These are phyloP conservation scores for Urochloa ruziziensis DNA, from an alignment of 176 grass and related monocot species.

Conservation along the genomic window DNA sequence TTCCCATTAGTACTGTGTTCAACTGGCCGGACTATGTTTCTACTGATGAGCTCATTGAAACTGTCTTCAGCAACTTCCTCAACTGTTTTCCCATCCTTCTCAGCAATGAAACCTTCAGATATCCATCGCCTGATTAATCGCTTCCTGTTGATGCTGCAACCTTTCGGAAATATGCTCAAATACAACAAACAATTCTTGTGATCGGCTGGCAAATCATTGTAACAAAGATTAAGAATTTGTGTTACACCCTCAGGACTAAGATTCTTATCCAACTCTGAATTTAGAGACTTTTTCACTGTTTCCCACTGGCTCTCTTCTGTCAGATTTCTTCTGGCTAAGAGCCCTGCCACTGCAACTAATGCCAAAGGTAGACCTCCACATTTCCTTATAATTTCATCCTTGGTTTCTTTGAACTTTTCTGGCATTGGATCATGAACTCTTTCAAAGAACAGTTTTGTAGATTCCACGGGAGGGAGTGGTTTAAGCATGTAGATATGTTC, in stretches of 20 bases:
- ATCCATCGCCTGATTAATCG: neutral
- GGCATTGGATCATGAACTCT: neutral
- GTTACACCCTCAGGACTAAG: neutral
- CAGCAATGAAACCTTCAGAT: neutral
- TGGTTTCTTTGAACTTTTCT: neutral
- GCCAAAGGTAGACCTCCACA: neutral
- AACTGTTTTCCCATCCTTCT: neutral
- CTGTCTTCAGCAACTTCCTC: constrained; percentile 11
- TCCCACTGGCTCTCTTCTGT: neutral
- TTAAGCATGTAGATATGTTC: neutral
- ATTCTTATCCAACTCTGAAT: neutral
- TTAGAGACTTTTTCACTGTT: neutral
- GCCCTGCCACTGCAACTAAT: neutral
- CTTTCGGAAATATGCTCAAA: constrained; percentile 2
- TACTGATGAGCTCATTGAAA: neutral
- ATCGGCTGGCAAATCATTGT: neutral
- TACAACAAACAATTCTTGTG: neutral
- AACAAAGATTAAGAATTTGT: neutral
- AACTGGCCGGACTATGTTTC: neutral
- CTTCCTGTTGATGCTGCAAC: neutral
- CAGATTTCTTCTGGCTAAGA: neutral
- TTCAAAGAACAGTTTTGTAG: neutral
- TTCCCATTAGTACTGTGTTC: neutral
- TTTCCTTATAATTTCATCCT: neutral
- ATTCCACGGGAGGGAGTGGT: neutral